phyloP scores from a whole-genome alignment of 2,329 filamentous ascomycete genomes.

The Botrytis porri region DNA sequence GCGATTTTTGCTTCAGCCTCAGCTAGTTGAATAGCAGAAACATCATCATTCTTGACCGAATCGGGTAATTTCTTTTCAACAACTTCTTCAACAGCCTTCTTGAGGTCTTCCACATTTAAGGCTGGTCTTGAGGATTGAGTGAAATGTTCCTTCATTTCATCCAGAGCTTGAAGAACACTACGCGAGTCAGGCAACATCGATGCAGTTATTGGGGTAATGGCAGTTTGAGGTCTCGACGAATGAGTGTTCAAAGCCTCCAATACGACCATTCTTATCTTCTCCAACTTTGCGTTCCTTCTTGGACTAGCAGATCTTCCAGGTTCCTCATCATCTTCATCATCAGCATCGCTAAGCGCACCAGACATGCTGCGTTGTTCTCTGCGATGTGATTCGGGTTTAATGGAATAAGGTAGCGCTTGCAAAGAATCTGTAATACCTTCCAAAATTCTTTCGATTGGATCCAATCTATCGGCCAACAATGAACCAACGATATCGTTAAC shows the following conservation, averaged over 20 bases:
- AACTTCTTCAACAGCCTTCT: conserved; percentile 60
- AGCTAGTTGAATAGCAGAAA: conserved; percentile 21
- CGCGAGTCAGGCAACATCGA: conserved; percentile 38
- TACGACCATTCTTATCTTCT: conserved; percentile 74
- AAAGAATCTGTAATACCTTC: conserved; percentile 71
- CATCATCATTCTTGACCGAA: conserved; percentile 46
- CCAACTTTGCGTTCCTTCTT: conserved; percentile 71
- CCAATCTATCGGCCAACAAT: conserved; percentile 71
- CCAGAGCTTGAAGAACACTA: conserved; percentile 64
- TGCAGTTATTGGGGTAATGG: conserved; percentile 29
- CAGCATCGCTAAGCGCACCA: conserved; percentile 78
- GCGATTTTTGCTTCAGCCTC: conserved; percentile 45
- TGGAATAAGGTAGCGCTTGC: conserved; percentile 48
- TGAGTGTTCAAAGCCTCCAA: conserved; percentile 69
- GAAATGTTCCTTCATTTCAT: conserved; percentile 58
- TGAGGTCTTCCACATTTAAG: conserved; percentile 53
- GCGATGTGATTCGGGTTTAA: conserved; percentile 53
- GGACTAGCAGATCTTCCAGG: conserved; percentile 72
- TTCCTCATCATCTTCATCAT: conserved; percentile 75
- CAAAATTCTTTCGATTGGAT: conserved; percentile 78
- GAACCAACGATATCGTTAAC: conserved; percentile 83
- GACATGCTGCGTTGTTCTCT: conserved; percentile 65
- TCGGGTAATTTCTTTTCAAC: conserved; percentile 56
- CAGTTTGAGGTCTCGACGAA: conserved; percentile 43
- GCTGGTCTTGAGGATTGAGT: conserved; percentile 45